Conservation (phyloP, 2,329 filamentous ascomycete genomes). For the Hirsutella minnesotensis region DNA sequence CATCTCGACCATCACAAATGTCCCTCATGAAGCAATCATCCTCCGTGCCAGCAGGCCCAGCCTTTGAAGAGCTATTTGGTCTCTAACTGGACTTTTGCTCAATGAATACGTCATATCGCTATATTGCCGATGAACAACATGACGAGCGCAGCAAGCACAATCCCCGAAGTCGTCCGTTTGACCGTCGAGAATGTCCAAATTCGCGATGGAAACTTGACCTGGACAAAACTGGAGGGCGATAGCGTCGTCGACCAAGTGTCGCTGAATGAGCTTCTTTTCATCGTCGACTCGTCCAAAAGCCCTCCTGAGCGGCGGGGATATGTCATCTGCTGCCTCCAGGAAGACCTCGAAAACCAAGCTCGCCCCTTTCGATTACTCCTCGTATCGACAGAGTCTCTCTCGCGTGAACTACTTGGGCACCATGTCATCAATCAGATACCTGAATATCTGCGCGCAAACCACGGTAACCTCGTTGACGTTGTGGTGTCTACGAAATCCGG, state of each 20-base stretch:
- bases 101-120: too few relatives aligned
- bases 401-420: slow-evolving; percentile 21
- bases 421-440: slow-evolving; percentile 27
- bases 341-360: slow-evolving; percentile 15
- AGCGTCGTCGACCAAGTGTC: slow-evolving; percentile 8
- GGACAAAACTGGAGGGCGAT: slow-evolving; percentile 10
- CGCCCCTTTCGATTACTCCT: slow-evolving; percentile 17
- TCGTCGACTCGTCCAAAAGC: slow-evolving; percentile 7
- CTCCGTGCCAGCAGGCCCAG: too few relatives aligned
- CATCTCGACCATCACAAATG: background rate
- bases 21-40: too few relatives aligned
- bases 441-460: slow-evolving; percentile 17
- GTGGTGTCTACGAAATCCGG: slow-evolving; percentile 59
- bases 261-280: slow-evolving; percentile 17
- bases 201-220: slow-evolving; percentile 14
- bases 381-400: slow-evolving; percentile 19
- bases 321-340: slow-evolving; percentile 26
- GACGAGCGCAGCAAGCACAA: background rate
- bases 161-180: background rate
- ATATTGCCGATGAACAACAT: too few relatives aligned
- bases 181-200: slow-evolving; percentile 11
- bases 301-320: slow-evolving; percentile 1
- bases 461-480: slow-evolving; percentile 38
- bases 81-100: too few relatives aligned
- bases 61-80: too few relatives aligned